A percentile compares a stretch with the other conserved stretches of the same genome.
These are phyloP conservation scores for Alternaria rosae DNA, from an alignment of 2,329 filamentous ascomycete genomes.

Conservation along the genomic window DNA sequence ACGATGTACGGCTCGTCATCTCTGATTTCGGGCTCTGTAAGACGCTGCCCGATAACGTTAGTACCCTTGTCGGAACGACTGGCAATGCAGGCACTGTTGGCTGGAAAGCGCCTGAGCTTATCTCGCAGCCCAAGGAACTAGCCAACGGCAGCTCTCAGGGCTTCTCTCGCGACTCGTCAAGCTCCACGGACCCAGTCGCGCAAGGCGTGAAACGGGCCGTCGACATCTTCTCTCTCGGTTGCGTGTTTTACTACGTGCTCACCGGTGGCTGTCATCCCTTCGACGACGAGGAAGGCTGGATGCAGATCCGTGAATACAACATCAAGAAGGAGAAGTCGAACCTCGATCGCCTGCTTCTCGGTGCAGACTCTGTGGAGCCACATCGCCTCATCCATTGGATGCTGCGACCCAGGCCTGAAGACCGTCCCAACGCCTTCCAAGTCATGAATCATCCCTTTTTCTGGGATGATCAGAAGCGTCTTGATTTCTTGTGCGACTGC, in stretches of 20 bases:
- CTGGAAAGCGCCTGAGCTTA: constrained; percentile 94
- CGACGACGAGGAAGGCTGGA: constrained; percentile 91
- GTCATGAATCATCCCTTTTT: constrained; percentile 97
- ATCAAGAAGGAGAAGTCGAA: constrained; percentile 89
- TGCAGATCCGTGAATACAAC: constrained; percentile 84
- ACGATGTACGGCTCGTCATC: constrained; percentile 83
- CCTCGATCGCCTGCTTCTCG: constrained; percentile 75
- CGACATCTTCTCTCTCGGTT: constrained; percentile 94
- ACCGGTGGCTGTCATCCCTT: constrained; percentile 93
- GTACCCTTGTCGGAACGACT: constrained; percentile 92
- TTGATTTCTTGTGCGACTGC: constrained; percentile 93
- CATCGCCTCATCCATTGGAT: constrained; percentile 86
- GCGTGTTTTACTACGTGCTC: constrained; percentile 99
- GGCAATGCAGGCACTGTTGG: constrained; percentile 93
- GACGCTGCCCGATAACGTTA: constrained; percentile 92
- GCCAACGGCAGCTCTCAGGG: constrained; percentile 52
- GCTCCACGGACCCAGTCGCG: constrained; percentile 53
- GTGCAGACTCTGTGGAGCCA: constrained; percentile 85
- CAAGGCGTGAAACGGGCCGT: constrained; percentile 93
- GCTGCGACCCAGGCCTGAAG: constrained; percentile 70
- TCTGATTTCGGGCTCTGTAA: constrained; percentile 98
- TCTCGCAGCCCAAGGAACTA: constrained; percentile 65
- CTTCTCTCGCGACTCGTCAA: constrained; percentile 52
- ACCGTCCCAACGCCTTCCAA: constrained; percentile 75
- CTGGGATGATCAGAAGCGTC: constrained; percentile 87